Evolutionary conservation across 495 filamentous ascomycete genomes (phyloP).

Genomic region (Hyaloscypha bicolor): DNA sequence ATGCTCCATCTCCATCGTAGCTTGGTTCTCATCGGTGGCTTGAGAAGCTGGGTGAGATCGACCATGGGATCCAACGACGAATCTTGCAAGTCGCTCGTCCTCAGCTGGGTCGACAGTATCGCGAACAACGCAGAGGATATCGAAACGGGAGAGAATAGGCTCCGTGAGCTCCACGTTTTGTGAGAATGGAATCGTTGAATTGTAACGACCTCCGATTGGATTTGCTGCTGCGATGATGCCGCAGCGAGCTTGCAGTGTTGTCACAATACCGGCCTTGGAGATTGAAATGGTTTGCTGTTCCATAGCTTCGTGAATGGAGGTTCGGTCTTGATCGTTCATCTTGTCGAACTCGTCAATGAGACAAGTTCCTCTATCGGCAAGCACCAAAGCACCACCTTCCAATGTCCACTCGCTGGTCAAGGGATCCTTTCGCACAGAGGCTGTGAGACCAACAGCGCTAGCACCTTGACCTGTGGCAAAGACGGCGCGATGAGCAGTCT

Average conservation of each 20-base stretch:
- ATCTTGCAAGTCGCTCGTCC: constrained; percentile 91
- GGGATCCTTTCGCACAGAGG: constrained; percentile 93
- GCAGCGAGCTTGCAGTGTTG: constrained; percentile 95
- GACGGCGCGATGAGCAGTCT: constrained; percentile 94
- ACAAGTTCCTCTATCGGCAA: constrained; percentile 94
- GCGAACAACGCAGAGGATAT: constrained; percentile 95
- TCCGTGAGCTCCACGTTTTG: constrained; percentile 97
- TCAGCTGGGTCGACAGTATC: constrained; percentile 97
- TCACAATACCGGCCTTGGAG: constrained; percentile 98
- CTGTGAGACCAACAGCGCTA: constrained; percentile 96
- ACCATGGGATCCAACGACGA: constrained; percentile 92
- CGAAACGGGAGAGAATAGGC: constrained; percentile 97
- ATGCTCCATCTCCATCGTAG: constrained; percentile 44
- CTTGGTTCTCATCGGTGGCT: constrained; percentile 54
- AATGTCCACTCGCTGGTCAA: constrained; percentile 97
- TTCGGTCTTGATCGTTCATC: constrained; percentile 99
- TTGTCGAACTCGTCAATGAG: constrained; percentile 99
- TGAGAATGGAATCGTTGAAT: constrained; percentile 91
- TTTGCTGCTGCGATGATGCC: constrained; percentile 97
- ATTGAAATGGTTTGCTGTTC: constrained; percentile 99
- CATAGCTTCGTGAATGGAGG: constrained; percentile 99
- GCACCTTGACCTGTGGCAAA: constrained; percentile 99
- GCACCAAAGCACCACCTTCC: constrained; percentile 93
- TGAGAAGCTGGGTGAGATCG: constrained; percentile 76
- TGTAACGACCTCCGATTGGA: constrained; percentile 94